A percentile compares a stretch with the other conserved stretches of the same genome.
Conservation (phyloP, 306 rosid species). For the Sindora glabra region DNA sequence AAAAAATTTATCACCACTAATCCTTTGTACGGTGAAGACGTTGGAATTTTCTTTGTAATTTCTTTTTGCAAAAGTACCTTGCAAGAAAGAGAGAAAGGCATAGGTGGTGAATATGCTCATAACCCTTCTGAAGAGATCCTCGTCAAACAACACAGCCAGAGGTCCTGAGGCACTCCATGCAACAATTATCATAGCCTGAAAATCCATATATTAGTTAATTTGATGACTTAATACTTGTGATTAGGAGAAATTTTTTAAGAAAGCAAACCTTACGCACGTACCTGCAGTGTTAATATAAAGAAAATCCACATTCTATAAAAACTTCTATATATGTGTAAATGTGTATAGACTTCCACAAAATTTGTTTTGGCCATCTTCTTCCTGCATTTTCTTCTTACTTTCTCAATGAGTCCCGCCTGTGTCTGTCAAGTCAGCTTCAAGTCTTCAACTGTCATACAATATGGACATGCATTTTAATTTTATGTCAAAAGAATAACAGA, state of each 20-base stretch:
- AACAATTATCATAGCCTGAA: conserved; percentile 88
- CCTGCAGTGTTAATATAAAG: conserved; percentile 94
- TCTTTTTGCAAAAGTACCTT: no score
- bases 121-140: conserved; percentile 69
- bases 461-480: no score
- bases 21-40: no score
- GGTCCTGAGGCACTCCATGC: conserved; percentile 91
- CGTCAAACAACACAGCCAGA: conserved; percentile 52
- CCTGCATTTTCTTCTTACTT: no score
- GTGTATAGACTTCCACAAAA: conserved; percentile 93
- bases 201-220: conserved; percentile 10
- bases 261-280: no score
- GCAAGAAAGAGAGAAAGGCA: conserved; percentile 80
- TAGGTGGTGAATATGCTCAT: conserved; percentile 75
- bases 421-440: no score
- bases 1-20: no score
- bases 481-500: no score
- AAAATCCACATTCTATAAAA: conserved; percentile 98
- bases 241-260: no score
- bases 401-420: no score
- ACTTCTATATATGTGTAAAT: conserved; percentile 81
- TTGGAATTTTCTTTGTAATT: no score
- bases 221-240: neutral
- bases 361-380: conserved; percentile 89
- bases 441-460: neutral